Base-by-base conservation (phyloP, 2,329 filamentous ascomycete genomes). In the Aureobasidium sp. region DNA sequence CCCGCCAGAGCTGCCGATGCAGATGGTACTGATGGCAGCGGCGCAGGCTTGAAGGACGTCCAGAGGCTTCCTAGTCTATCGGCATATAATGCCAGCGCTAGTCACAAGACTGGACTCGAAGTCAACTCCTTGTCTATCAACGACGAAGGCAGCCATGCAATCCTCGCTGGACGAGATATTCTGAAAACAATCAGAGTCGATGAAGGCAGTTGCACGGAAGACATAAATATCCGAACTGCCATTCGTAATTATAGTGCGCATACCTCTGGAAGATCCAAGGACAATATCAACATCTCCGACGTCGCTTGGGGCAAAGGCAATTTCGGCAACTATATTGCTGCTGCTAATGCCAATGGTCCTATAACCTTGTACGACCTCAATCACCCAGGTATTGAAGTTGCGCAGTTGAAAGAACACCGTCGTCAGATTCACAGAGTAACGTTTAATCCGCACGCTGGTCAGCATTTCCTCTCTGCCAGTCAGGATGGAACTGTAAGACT, bases 251-350 rank as follows among this genome's bases (percentile, higher is more conserved):
- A 65, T 54, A 54, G 48, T 50, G 56, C 56, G 1, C 54, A 55
- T 30, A 49, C 52, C 4, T 40, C 53, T 29, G 56, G 56, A 10
- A 34, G 45, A 17, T 30, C 47, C 10, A 53, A 56, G 19, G 78
- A 81, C 56, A 79, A 79, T 56, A 71, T 84, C 57, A 78, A 79
- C 51, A 79, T 83, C 58, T 79, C 79, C 57, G 81, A 85, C 66
- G 81, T 85, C 25, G 83, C 83, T 58, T 85, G 81, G 81, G 83
- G 81, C 48, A 80, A 83, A 68, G 78, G 79, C 55, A 73, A 74
- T 50, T 82, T 76, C 63, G 76, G 75, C 60, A 75, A 77, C 56
- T 77, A 77, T 60, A 80, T 85, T 58, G 81, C 80, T 34, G 83
- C 81, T 10, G 81, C 81, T 22, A 81, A 79, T 21, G 77, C 78